These are phyloP conservation scores for Pleurozium schreberi DNA, from an alignment of 225 moss, liverwort and hornwort species.

Conservation along the genomic window DNA sequence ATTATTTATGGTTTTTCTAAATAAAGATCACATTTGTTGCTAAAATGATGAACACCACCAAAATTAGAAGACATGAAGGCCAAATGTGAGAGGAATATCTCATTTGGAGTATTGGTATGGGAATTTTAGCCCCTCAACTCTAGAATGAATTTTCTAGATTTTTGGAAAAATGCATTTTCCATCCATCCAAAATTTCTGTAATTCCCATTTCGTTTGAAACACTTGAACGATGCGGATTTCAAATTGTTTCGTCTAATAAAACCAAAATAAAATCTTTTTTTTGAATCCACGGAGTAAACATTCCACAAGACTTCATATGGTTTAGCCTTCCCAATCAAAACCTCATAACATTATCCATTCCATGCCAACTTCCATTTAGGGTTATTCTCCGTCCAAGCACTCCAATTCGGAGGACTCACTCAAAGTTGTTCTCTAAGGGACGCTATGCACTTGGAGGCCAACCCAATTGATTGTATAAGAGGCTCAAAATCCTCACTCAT, in stretches of 20 bases:
- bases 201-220: neutral
- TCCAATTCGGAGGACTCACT: rapidly evolving
- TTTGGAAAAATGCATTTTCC: neutral
- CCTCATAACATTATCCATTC: no score
- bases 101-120: rapidly evolving
- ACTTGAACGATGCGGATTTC: neutral
- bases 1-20: neutral
- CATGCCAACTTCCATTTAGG: no score
- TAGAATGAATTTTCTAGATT: neutral
- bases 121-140: neutral
- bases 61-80: neutral
- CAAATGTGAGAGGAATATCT: neutral
- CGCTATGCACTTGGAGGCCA: no score
- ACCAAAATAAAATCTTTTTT: no score
- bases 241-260: no score
- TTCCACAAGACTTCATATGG: no score
- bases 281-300: no score
- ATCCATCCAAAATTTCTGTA: neutral
- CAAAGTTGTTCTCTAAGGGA: neutral
- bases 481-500: no score
- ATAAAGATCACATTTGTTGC: rapidly evolving
- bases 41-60: rapidly evolving
- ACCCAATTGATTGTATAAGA: no score
- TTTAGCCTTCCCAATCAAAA: no score
- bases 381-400: no score